phyloP scores from a whole-genome alignment of 179 eudicot species.

The Drosera spatulata region DNA sequence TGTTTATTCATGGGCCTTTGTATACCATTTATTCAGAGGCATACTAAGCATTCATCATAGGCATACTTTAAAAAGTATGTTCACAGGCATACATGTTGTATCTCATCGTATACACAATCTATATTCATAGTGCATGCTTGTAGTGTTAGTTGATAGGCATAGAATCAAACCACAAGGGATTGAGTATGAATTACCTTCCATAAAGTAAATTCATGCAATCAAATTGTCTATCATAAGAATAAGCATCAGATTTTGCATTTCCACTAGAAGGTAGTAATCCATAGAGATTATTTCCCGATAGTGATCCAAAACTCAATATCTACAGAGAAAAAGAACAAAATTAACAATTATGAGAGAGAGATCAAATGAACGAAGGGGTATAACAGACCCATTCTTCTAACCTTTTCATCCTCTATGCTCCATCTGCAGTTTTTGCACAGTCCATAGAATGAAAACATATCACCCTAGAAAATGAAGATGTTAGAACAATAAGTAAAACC shows the following conservation, averaged over 20 bases:
- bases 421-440: conserved; percentile 68
- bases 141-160: too few relatives aligned
- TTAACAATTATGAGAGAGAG: conserved; percentile 3
- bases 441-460: conserved; percentile 86
- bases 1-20: too few relatives aligned
- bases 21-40: too few relatives aligned
- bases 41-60: too few relatives aligned
- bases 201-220: conserved; percentile 42
- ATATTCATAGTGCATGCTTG: too few relatives aligned
- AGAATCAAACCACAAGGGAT: neutral
- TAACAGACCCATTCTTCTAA: conserved; percentile 10
- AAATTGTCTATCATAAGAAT: conserved; percentile 22
- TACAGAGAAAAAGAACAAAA: conserved; percentile 9
- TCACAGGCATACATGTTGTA: too few relatives aligned
- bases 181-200: conserved; percentile 36
- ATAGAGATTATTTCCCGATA: conserved; percentile 10
- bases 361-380: neutral
- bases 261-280: conserved; percentile 8
- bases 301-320: conserved; percentile 49
- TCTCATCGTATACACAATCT: too few relatives aligned
- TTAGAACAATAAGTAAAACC: conserved; percentile 5
- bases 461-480: conserved; percentile 33
- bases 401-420: conserved; percentile 57
- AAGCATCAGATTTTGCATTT: conserved; percentile 12
- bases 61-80: too few relatives aligned